Base-by-base conservation (phyloP, 805 yeast genomes). In the Zygosaccharomyces bisporus region DNA sequence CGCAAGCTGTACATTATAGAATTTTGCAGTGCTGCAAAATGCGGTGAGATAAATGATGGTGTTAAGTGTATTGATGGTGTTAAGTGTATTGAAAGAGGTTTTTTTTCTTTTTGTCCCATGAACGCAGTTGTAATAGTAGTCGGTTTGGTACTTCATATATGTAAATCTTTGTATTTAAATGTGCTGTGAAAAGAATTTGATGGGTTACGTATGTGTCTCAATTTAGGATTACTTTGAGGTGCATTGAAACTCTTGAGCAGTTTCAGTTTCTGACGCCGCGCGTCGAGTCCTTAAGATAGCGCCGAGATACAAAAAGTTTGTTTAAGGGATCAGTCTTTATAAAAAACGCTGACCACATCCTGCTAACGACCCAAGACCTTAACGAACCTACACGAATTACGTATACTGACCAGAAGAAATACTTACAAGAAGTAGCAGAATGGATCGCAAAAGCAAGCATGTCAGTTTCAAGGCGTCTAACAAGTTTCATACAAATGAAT, bases 401-500 rank as follows among this genome's bases (percentile, higher is more conserved):
- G n/a, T n/a, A n/a, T n/a, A n/a, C n/a, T n/a, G n/a, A n/a, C n/a
- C n/a, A n/a, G n/a, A n/a, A n/a, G n/a, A n/a, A n/a, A 14, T 14
- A 12, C 14, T 32, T 24, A 16, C 12, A 8, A 14, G 31, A 12
- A 19, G 16, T 25, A 10, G 18, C 12, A 16, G n/a, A n/a, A n/a
- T 19, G 33, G 50, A 41, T 20, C 43, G 47, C 9, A 47, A 41
- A 30, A 41, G 34, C 9, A 53, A 52, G 24, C 55, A 54, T 24
- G 55, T 52, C 18, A 53, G 48, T 36, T 55, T 53, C 31, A 59
- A 53, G 38, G 63, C 65, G n/a, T 27, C 53, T 3, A 53, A 52
- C 41, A 57, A 52, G 20, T 57, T 55, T 52, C 72, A 67, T 44
- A 83, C 80, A 31, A 86, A 86, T 57, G 95, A 89, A 61, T 87